Evolutionary conservation across 192 early-diverging fungal species (phyloP).

Genomic region (Dissophora globulifera): DNA sequence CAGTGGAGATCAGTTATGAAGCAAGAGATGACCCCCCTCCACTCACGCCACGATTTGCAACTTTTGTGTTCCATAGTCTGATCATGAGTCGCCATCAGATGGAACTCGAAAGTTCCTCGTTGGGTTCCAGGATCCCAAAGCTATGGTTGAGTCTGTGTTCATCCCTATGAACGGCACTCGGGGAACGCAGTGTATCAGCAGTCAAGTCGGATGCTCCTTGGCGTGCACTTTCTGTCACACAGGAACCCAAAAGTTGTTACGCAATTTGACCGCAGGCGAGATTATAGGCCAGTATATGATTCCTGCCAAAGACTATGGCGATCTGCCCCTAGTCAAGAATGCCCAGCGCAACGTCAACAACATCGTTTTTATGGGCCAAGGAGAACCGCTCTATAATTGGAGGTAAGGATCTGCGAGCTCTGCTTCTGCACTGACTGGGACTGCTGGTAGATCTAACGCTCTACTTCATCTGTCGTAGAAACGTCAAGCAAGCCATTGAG

Average conservation of each 20-base stretch:
- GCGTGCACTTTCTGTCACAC: slow-evolving; percentile 92
- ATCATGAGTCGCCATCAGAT: slow-evolving; percentile 62
- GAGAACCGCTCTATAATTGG: slow-evolving; percentile 90
- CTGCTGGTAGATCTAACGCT: too few relatives aligned
- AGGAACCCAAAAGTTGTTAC: slow-evolving; percentile 84
- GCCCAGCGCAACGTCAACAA: slow-evolving; percentile 72
- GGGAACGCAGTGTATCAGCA: slow-evolving; percentile 83
- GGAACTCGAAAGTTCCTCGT: slow-evolving; percentile 73
- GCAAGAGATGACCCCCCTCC: too few relatives aligned
- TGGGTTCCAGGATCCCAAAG: slow-evolving; percentile 65
- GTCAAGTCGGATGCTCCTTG: slow-evolving; percentile 89
- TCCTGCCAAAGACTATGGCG: slow-evolving; percentile 63
- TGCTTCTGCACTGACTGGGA: neutral
- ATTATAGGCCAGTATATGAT: slow-evolving; percentile 78
- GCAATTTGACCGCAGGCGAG: slow-evolving; percentile 80
- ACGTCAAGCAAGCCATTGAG: slow-evolving; percentile 67
- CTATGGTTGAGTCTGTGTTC: slow-evolving; percentile 79
- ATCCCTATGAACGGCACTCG: slow-evolving; percentile 72
- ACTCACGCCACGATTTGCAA: neutral
- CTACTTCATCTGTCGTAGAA: too few relatives aligned
- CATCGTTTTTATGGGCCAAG: slow-evolving; percentile 95
- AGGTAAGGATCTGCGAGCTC: slow-evolving; percentile 37
- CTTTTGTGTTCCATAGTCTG: neutral
- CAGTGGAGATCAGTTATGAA: too few relatives aligned
- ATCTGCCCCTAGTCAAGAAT: slow-evolving; percentile 65